phyloP scores from a whole-genome alignment of 495 filamentous ascomycete genomes.

The Ascodesmis nigricans region DNA sequence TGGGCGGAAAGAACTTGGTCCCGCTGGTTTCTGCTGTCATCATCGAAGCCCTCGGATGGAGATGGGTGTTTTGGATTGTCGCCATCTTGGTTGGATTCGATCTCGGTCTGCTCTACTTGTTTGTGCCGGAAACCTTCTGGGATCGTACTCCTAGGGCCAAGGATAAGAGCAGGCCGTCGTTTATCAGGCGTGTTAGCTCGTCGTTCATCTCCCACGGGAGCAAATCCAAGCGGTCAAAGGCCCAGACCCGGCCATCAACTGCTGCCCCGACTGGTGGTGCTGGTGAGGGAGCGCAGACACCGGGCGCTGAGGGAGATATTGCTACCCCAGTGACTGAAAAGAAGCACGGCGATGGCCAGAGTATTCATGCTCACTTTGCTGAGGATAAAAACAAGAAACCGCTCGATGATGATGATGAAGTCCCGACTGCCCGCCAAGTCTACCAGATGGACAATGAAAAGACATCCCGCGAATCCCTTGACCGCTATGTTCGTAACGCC shows the following conservation, averaged over 20 bases:
- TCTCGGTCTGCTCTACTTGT: conserved; percentile 56
- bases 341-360: conserved; percentile 1
- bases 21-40: conserved; percentile 75
- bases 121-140: conserved; percentile 94
- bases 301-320: neutral
- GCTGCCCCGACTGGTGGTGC: no score
- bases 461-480: conserved; percentile 14
- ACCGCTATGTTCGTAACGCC: conserved; percentile 9
- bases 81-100: conserved; percentile 64
- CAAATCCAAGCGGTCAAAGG: conserved; percentile 15
- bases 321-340: neutral
- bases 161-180: conserved; percentile 23
- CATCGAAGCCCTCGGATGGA: conserved; percentile 57
- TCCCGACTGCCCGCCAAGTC: conserved; percentile 6
- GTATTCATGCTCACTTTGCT: neutral
- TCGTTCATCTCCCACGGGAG: conserved; percentile 13
- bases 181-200: conserved; percentile 21
- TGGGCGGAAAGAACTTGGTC: conserved; percentile 83
- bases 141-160: conserved; percentile 57
- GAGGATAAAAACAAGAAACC: conserved; percentile 4
- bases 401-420: conserved; percentile 4
- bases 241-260: no score
- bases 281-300: no score
- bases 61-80: conserved; percentile 88
- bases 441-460: conserved; percentile 7